These are phyloP conservation scores for Astrothelium macrocarpum DNA, from an alignment of 495 filamentous ascomycete genomes.

Conservation along the genomic window DNA sequence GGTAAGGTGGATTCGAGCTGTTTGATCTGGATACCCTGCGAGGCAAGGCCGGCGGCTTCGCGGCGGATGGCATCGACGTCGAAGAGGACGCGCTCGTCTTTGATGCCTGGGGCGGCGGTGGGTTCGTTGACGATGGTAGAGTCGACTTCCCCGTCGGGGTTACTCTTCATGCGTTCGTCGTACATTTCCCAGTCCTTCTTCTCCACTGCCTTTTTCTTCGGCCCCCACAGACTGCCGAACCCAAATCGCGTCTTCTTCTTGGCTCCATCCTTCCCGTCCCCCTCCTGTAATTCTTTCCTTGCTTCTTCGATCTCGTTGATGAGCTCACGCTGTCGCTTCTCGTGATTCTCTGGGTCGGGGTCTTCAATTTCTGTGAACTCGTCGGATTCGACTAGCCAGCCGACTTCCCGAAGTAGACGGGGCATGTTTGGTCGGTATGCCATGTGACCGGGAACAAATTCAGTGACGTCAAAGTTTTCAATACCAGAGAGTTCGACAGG, in stretches of 20 bases:
- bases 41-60: constrained; percentile 58
- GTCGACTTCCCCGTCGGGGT: constrained; percentile 30
- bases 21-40: constrained; percentile 62
- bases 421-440: constrained; percentile 91
- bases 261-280: constrained; percentile 57
- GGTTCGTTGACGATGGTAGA: constrained; percentile 5
- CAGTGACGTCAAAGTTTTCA: constrained; percentile 84
- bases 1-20: constrained; percentile 83
- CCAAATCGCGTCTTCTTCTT: constrained; percentile 64
- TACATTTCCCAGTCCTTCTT: constrained; percentile 97
- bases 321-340: constrained; percentile 77
- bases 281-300: constrained; percentile 69
- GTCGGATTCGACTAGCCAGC: constrained; percentile 82
- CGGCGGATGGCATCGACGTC: constrained; percentile 88
- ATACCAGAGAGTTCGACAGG: constrained; percentile 70
- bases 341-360: constrained; percentile 88
- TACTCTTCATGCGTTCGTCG: constrained; percentile 43
- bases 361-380: constrained; percentile 98
- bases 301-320: constrained; percentile 96
- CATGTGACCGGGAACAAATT: constrained; percentile 89
- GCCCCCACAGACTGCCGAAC: constrained; percentile 39
- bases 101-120: neutral
- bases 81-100: constrained; percentile 61
- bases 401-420: constrained; percentile 67
- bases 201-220: constrained; percentile 63